phyloP scores from a whole-genome alignment of 305 asterid species.

The Fraxinus velutina region DNA sequence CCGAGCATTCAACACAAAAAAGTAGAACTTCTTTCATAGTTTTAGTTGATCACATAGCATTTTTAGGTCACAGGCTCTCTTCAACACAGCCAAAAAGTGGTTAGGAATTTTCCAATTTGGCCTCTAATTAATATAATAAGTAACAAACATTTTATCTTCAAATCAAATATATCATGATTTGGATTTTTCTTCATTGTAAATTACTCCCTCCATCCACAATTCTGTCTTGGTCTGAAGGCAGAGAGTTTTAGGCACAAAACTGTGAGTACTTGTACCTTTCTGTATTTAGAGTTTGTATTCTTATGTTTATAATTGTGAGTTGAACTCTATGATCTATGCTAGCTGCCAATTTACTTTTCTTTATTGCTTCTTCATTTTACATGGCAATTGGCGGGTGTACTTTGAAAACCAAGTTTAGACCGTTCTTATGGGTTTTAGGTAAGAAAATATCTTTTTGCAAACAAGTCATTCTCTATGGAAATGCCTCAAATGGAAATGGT shows the following conservation, averaged over 20 bases:
- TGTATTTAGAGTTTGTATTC: background rate
- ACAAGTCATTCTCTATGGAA: background rate
- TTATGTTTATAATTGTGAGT: background rate
- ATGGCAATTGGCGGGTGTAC: background rate
- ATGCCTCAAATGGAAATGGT: background rate
- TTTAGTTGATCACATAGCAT: background rate
- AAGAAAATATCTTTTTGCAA: background rate
- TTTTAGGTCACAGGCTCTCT: background rate
- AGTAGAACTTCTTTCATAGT: background rate
- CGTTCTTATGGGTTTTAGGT: background rate
- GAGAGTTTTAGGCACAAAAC: background rate
- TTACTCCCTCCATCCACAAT: background rate
- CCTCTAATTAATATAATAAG: background rate
- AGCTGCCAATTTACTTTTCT: background rate
- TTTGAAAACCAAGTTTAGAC: background rate
- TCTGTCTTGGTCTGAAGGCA: background rate
- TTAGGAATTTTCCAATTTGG: background rate
- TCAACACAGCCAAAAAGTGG: background rate
- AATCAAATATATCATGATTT: background rate
- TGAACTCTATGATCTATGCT: background rate
- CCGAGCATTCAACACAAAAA: background rate
- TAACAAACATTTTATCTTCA: background rate
- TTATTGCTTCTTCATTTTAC: background rate
- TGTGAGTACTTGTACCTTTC: background rate
- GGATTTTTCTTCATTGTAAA: background rate